phyloP scores from a whole-genome alignment of 345 rosid genomes.

The Gossypium anomalum region DNA sequence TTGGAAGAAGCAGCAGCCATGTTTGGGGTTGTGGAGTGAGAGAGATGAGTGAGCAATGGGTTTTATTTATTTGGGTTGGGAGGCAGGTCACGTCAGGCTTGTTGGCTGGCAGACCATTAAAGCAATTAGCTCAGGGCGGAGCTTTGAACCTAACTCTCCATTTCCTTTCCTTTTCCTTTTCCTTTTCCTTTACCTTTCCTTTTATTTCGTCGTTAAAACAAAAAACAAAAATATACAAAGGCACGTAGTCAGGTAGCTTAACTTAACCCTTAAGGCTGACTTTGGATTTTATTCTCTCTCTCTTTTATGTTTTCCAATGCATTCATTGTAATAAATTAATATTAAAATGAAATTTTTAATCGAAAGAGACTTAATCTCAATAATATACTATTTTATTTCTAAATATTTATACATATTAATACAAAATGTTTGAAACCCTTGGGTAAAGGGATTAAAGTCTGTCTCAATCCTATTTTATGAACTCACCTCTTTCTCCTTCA shows the following conservation, averaged over 20 bases:
- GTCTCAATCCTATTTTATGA: too few relatives aligned
- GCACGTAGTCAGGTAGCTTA: not conserved
- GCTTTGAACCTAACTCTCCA: not conserved
- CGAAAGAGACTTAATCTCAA: too few relatives aligned
- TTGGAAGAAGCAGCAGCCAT: not conserved
- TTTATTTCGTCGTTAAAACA: not conserved
- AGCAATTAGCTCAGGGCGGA: not conserved
- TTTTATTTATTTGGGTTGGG: not conserved
- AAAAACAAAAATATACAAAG: too few relatives aligned
- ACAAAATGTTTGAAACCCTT: too few relatives aligned
- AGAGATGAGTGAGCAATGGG: not conserved
- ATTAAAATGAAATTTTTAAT: too few relatives aligned
- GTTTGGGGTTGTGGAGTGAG: conserved; percentile 4
- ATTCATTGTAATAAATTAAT: too few relatives aligned
- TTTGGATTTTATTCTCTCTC: not conserved
- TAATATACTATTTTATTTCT: too few relatives aligned
- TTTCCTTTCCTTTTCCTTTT: too few relatives aligned
- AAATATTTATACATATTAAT: too few relatives aligned
- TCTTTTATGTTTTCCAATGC: too few relatives aligned
- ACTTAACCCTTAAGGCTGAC: not conserved
- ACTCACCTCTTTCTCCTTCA: too few relatives aligned
- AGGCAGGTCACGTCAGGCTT: not conserved
- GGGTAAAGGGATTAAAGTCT: too few relatives aligned
- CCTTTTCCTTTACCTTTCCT: not conserved
- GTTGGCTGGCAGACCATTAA: not conserved